A percentile compares a stretch with the other conserved stretches of the same genome.
These are phyloP conservation scores for Pilatotrama ljubarskyi DNA, from an alignment of 768 basidiomycete genomes.

Conservation along the genomic window DNA sequence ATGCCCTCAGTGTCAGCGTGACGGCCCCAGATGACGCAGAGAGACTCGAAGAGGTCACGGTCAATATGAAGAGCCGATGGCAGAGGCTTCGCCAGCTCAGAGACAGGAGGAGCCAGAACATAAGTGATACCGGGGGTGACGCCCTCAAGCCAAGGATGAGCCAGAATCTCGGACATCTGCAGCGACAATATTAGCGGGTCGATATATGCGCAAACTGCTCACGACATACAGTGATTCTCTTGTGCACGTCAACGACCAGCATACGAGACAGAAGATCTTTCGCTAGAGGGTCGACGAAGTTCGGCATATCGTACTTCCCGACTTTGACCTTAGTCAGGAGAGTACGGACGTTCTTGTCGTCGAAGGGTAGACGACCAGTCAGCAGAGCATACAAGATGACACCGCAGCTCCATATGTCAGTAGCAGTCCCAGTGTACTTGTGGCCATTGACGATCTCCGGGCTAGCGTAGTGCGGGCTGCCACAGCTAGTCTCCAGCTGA, in stretches of 20 bases:
- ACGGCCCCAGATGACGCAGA: slow-evolving; percentile 83
- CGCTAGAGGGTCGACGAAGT: slow-evolving; percentile 78
- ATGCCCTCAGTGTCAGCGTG: slow-evolving; percentile 62
- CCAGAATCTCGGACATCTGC: slow-evolving; percentile 84
- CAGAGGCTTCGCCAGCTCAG: slow-evolving; percentile 66
- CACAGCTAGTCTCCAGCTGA: slow-evolving; percentile 92
- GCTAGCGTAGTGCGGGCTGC: slow-evolving; percentile 94
- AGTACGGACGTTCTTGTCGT: slow-evolving; percentile 80
- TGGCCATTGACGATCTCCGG: slow-evolving; percentile 94
- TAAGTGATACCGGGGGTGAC: slow-evolving; percentile 49
- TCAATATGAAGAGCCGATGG: slow-evolving; percentile 71
- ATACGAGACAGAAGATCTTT: slow-evolving; percentile 83
- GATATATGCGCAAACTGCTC: not conserved
- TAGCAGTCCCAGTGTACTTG: slow-evolving; percentile 85
- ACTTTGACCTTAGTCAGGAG: slow-evolving; percentile 85
- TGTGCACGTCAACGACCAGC: slow-evolving; percentile 82
- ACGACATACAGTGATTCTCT: slow-evolving; percentile 72
- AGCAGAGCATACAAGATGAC: slow-evolving; percentile 91
- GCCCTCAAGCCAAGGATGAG: slow-evolving; percentile 80
- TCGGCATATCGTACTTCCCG: slow-evolving; percentile 83
- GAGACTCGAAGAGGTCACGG: slow-evolving; percentile 70
- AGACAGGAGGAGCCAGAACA: slow-evolving; percentile 40
- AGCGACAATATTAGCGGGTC: not conserved
- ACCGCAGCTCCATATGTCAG: slow-evolving; percentile 97
- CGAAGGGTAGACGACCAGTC: slow-evolving; percentile 90